A percentile compares a stretch with the other conserved stretches of the same genome.
These are phyloP conservation scores for Telopea speciosissima DNA, from an alignment of 177 flowering plant genomes.

Conservation along the genomic window DNA sequence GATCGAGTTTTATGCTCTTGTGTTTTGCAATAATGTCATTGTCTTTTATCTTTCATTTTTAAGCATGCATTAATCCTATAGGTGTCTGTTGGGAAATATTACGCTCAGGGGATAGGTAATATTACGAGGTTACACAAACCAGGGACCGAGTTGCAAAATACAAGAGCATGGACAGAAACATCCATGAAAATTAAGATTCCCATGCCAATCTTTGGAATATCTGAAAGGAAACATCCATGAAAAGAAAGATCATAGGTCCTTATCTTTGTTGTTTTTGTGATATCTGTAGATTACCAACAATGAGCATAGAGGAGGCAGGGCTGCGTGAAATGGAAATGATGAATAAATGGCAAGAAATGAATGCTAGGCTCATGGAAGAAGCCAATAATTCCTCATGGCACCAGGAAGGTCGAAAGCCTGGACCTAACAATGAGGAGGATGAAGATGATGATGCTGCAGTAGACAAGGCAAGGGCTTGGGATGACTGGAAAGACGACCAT, in stretches of 20 bases:
- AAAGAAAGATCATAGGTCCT: background rate
- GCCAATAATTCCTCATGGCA: slow-evolving; percentile 92
- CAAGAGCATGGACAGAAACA: slow-evolving; percentile 83
- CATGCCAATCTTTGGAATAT: too few species aligned
- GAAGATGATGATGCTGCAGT: slow-evolving; percentile 80
- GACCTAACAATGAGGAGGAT: slow-evolving; percentile 42
- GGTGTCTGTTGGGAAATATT: too few species aligned
- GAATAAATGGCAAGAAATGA: slow-evolving; percentile 91
- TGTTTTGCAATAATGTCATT: too few species aligned
- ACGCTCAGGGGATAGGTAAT: too few species aligned
- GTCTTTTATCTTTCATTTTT: too few species aligned
- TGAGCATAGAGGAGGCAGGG: slow-evolving; percentile 99
- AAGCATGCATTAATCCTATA: too few species aligned
- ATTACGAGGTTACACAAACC: too few species aligned
- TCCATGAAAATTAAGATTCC: slow-evolving; percentile 19
- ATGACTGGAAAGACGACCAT: slow-evolving; percentile 97
- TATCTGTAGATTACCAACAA: slow-evolving; percentile 80
- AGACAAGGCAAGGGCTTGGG: slow-evolving; percentile 85
- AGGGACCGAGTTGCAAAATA: slow-evolving; percentile 28
- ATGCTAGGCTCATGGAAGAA: slow-evolving; percentile 59
- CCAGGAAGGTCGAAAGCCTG: slow-evolving; percentile 40
- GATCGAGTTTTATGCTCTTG: too few species aligned
- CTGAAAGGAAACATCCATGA: background rate
- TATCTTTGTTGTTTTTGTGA: background rate
- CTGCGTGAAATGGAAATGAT: slow-evolving; percentile 89